Evolutionary conservation across 495 filamentous ascomycete species (phyloP), one percentile per base, ranked within the genome.

Genomic region (Penicillium parvum): DNA sequence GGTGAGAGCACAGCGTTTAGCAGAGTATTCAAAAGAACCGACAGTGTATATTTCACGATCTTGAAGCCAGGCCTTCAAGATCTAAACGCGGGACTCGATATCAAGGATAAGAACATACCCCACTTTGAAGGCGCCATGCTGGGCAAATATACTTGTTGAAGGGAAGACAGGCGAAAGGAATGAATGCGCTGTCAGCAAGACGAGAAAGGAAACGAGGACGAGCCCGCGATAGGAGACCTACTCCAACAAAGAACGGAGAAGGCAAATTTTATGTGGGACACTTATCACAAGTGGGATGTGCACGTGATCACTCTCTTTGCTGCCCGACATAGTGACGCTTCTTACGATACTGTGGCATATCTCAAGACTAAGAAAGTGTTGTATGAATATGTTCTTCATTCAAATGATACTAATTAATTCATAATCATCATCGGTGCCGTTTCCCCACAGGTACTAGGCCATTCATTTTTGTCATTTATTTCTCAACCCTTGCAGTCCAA

Each of bases 71-170:
- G 21, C 17, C 34, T 37, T 25, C 26, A 29, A 37, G 9, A 12
- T 7, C 15, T 36, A 21, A 19, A 37, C 17, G 37, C 22, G 32
- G 6, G 16, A 38, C 15, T 14, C 11, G 23, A 37, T 39, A 47
- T 25, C 30, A 14, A 53, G 45, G 54, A 61, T 43, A 47, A 50
- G 46, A 49, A 68, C 70, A 50, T 69, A 74, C 71, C 71, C 71
- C 71, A 74, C 68, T 72, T 72, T 33, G 66, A 69, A 57, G 71
- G 71, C 25, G 71, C 53, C 71, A 74, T 74, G 52, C 50, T 57
- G 47, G 48, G 41, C 40, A 45, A 50, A 47, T 20, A 40, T 15
- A 26, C 9, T 44, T 50, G 35, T 40, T 34, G 18, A 41, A 52
- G 32, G 34, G 7, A 45, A 38, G 44, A 22, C 16, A 50, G 28